phyloP scores from a whole-genome alignment of 257 asterid genomes.

The Nicotiana paniculata region DNA sequence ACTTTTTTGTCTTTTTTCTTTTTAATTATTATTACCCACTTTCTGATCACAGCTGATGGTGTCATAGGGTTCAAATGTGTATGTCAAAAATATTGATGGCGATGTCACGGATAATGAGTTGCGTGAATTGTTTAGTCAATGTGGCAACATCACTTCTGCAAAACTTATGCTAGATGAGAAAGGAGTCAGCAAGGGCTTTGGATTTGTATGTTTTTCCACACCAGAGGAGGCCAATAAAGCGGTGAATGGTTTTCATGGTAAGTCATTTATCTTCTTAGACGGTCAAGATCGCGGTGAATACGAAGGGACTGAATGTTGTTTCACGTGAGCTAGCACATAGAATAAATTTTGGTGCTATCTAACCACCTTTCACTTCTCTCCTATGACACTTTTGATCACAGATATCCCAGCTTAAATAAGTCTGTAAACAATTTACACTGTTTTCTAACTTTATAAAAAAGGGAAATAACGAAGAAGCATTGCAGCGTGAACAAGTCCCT shows the following conservation, averaged over 20 bases:
- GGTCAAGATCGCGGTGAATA: neutral
- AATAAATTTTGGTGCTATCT: neutral
- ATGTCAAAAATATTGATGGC: conserved; percentile 75
- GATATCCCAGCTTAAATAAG: neutral
- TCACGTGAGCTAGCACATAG: neutral
- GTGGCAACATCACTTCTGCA: conserved; percentile 74
- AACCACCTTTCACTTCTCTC: neutral
- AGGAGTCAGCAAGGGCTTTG: conserved; percentile 80
- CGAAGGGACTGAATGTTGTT: neutral
- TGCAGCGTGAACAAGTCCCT: neutral
- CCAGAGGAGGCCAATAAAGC: conserved; percentile 74
- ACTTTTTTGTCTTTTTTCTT: too few relatives aligned
- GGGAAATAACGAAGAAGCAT: neutral
- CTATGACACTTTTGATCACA: neutral
- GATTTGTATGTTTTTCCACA: conserved; percentile 80
- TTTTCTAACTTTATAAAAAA: neutral
- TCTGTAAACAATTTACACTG: neutral
- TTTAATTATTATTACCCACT: neutral
- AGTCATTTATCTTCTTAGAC: conserved; percentile 1
- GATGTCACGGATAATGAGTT: conserved; percentile 61
- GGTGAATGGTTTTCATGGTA: conserved; percentile 53
- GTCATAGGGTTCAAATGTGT: conserved; percentile 71
- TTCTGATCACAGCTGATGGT: neutral
- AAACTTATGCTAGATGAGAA: conserved; percentile 76
- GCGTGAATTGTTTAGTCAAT: conserved; percentile 50